Evolutionary conservation across 2,329 filamentous ascomycete species (phyloP).

Genomic region (Monosporascus cannonballus): DNA sequence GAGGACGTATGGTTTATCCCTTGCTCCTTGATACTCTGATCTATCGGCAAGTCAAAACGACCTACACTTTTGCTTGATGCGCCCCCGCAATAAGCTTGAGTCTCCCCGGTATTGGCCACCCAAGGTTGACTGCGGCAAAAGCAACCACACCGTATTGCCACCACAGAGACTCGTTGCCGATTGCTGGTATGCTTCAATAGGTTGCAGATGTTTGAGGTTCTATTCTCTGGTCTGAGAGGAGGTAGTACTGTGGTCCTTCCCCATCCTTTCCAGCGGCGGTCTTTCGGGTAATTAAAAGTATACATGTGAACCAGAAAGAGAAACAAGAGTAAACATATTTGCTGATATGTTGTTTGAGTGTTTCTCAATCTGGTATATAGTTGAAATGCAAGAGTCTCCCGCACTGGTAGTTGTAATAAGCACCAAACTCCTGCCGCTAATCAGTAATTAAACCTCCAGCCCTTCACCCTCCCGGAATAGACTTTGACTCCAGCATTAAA

Average conservation of each 20-base stretch:
- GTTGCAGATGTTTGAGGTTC: too few relatives aligned
- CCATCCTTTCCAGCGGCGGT: background rate
- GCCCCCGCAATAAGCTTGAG: background rate
- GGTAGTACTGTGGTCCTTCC: background rate
- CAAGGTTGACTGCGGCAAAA: background rate
- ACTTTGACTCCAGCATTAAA: too few relatives aligned
- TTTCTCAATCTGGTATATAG: conserved; percentile 16
- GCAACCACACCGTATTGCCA: background rate
- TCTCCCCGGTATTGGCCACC: background rate
- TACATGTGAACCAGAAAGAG: conserved; percentile 4
- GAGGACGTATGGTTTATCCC: too few relatives aligned
- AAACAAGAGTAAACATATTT: conserved; percentile 6
- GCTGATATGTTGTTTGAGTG: conserved; percentile 7
- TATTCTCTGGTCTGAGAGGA: background rate
- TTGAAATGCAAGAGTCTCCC: background rate
- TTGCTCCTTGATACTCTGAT: background rate
- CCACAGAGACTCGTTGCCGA: too few relatives aligned
- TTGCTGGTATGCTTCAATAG: too few relatives aligned
- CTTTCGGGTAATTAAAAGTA: too few relatives aligned
- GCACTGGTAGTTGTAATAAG: conserved; percentile 4
- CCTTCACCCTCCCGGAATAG: background rate
- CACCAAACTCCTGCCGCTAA: conserved; percentile 7
- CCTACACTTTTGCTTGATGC: background rate
- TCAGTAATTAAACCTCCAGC: background rate
- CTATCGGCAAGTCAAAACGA: background rate